A percentile compares a stretch with the other conserved stretches of the same genome.
phyloP scores from a whole-genome alignment of 2,329 filamentous ascomycete species.

The Plenodomus tracheiphilus region DNA sequence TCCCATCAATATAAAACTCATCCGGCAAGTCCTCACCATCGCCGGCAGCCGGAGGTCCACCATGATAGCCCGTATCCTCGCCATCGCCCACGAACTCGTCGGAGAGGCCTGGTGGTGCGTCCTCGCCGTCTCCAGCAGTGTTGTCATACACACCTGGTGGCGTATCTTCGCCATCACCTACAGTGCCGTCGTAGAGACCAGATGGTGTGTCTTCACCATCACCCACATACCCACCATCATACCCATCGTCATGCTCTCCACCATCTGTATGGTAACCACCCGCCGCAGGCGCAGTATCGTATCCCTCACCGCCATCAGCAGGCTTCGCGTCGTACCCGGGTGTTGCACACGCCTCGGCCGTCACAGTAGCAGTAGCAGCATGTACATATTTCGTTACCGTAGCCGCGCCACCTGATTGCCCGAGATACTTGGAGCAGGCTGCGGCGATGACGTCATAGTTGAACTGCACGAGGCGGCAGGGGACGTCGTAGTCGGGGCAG shows the following conservation, averaged over 20 bases:
- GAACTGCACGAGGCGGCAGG: slow-evolving; percentile 18
- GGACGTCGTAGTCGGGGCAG: slow-evolving; percentile 12
- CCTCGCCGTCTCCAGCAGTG: background rate
- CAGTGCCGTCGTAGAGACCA: background rate
- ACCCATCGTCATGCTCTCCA: background rate
- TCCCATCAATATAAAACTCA: background rate
- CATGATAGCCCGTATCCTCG: background rate
- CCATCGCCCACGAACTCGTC: background rate
- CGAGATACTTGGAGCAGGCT: slow-evolving; percentile 16
- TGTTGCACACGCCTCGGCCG: background rate
- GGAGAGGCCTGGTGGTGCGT: background rate
- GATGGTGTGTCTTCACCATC: background rate
- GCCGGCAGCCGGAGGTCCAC: too few relatives aligned
- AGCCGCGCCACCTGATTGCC: background rate
- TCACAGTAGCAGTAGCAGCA: slow-evolving; percentile 5
- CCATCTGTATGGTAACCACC: background rate
- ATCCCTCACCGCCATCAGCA: background rate
- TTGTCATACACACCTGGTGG: background rate
- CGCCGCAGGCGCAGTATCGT: background rate
- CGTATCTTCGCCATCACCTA: background rate
- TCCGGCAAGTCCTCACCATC: background rate
- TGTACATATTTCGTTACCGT: slow-evolving; percentile 1
- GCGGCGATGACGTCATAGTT: slow-evolving; percentile 7
- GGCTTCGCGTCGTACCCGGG: background rate
- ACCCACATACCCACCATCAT: background rate